phyloP scores from a whole-genome alignment of 768 basidiomycete species.

The Crassisporium funariophilum region DNA sequence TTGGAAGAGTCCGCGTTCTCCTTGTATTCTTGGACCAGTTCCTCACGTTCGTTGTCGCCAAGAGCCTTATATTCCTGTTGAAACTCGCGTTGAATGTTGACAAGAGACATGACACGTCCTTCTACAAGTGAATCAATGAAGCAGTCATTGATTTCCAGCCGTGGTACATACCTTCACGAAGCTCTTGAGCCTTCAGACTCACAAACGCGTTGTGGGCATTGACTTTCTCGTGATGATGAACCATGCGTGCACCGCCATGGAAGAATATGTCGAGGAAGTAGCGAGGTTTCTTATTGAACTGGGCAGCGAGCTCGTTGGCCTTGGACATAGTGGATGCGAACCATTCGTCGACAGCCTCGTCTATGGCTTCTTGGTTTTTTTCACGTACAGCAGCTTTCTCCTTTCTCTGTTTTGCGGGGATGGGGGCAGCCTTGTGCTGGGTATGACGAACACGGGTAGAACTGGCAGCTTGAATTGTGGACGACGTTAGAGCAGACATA shows the following conservation, averaged over 20 bases:
- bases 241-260: slow-evolving; percentile 2
- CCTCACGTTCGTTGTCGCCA: not conserved
- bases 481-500: not conserved
- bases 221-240: slow-evolving; percentile 1
- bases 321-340: not conserved
- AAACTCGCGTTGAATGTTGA: not conserved
- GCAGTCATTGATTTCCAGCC: too few relatives aligned
- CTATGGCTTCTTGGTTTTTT: not conserved
- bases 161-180: slow-evolving; percentile 2
- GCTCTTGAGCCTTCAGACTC: slow-evolving; percentile 2
- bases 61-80: slow-evolving; percentile 12
- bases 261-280: slow-evolving; percentile 3
- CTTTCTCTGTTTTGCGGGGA: not conserved
- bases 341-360: not conserved
- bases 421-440: not conserved
- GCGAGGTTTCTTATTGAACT: not conserved
- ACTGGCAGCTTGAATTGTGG: not conserved
- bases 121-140: too few relatives aligned
- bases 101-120: too few relatives aligned
- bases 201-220: slow-evolving; percentile 5
- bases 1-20: not conserved
- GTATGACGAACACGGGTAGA: not conserved
- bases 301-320: not conserved
- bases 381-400: not conserved
- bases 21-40: not conserved